A percentile compares a stretch with the other conserved stretches of the same genome.
These are phyloP conservation scores for Suillus subluteus DNA, from an alignment of 768 basidiomycete genomes.

Conservation along the genomic window DNA sequence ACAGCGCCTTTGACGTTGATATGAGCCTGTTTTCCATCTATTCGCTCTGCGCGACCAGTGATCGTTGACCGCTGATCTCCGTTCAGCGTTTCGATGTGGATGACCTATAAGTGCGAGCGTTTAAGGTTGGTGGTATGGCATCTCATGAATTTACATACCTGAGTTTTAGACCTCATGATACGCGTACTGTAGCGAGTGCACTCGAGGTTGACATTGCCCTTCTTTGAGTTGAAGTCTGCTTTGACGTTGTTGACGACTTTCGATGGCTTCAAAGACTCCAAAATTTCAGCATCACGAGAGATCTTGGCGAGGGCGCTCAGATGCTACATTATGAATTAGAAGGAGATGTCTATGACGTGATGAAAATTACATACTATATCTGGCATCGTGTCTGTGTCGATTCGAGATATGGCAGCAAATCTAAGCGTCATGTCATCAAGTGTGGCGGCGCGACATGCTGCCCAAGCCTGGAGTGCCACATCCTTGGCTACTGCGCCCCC, in stretches of 20 bases:
- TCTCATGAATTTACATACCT: neutral
- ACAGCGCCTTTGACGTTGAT: slow-evolving; percentile 34
- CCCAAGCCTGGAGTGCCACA: slow-evolving; percentile 51
- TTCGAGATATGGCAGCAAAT: slow-evolving; percentile 21
- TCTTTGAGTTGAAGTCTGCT: slow-evolving; percentile 27
- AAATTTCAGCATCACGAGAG: slow-evolving; percentile 46
- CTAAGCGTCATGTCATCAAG: slow-evolving; percentile 22
- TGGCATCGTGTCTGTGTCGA: slow-evolving; percentile 32
- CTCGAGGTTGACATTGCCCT: slow-evolving; percentile 36
- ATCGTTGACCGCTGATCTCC: slow-evolving; percentile 10
- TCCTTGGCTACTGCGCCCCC: slow-evolving; percentile 12
- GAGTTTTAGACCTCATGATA: slow-evolving; percentile 28
- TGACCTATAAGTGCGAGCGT: neutral
- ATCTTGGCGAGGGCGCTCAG: slow-evolving; percentile 51
- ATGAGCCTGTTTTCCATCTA: slow-evolving; percentile 41
- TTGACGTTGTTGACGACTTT: slow-evolving; percentile 46
- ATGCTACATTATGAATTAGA: slow-evolving; percentile 32
- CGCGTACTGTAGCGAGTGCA: slow-evolving; percentile 50
- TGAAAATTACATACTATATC: slow-evolving; percentile 28
- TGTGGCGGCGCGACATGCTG: slow-evolving; percentile 40
- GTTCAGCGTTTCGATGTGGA: neutral
- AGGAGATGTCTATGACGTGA: neutral
- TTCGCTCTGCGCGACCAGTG: slow-evolving; percentile 26
- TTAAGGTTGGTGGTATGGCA: neutral
- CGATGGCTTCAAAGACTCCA: slow-evolving; percentile 52